A percentile compares a stretch with the other conserved stretches of the same genome.
Evolutionary conservation across 2,329 filamentous ascomycete species (phyloP).

Genomic region (Cercospora zeae-maydis): DNA sequence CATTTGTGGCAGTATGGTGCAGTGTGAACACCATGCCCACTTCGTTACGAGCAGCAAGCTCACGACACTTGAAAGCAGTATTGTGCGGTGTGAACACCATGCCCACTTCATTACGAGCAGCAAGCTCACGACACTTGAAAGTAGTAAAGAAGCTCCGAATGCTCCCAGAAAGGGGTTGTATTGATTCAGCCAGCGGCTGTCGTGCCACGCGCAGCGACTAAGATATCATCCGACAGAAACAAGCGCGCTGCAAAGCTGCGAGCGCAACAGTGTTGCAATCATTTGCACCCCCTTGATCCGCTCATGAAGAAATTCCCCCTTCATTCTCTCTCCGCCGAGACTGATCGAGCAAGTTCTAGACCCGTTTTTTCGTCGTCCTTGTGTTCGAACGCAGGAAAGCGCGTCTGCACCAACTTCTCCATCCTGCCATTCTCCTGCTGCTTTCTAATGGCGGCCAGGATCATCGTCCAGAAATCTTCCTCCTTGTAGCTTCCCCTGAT

Average conservation of each 20-base stretch:
- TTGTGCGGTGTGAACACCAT: too few species aligned
- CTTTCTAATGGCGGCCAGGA: neutral
- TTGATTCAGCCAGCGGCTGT: neutral
- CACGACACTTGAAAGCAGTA: neutral
- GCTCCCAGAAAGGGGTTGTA: neutral
- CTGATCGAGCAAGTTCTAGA: neutral
- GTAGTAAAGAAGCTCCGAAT: neutral
- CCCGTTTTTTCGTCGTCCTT: neutral
- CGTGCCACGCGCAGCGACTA: neutral
- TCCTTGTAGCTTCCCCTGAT: neutral
- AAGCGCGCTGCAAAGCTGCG: neutral
- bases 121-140: neutral
- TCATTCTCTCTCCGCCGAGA: too few species aligned
- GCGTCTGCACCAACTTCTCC: neutral
- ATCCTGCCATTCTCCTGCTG: neutral
- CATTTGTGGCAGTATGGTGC: too few species aligned
- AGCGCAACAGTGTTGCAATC: neutral
- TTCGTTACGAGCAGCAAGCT: neutral
- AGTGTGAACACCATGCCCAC: too few species aligned
- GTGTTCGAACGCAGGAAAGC: conserved; percentile 1
- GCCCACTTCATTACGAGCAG: neutral
- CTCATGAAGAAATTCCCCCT: too few species aligned
- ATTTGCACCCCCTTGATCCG: too few species aligned
- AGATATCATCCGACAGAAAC: neutral
- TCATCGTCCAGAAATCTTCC: neutral